A percentile compares a stretch with the other conserved stretches of the same genome.
phyloP scores from a whole-genome alignment of 495 filamentous ascomycete species.

The Pseudevernia furfuracea region DNA sequence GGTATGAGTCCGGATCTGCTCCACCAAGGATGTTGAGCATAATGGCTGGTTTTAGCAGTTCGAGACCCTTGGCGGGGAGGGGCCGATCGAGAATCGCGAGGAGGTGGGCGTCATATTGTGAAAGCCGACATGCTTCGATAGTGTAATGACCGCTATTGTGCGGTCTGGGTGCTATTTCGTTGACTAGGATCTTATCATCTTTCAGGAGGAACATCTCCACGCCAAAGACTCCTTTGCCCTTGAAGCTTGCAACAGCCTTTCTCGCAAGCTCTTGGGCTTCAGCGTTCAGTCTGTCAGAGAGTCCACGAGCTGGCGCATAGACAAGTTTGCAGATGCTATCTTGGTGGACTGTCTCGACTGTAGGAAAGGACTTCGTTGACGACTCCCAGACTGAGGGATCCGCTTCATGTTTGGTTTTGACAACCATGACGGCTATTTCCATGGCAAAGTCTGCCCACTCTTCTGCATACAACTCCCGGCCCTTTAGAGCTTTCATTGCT shows the following conservation, averaged over 20 bases:
- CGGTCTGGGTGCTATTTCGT: slow-evolving; percentile 90
- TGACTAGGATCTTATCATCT: slow-evolving; percentile 65
- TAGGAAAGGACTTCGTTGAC: slow-evolving; percentile 66
- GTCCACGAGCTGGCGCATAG: slow-evolving; percentile 70
- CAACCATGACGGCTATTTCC: slow-evolving; percentile 93
- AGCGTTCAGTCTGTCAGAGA: slow-evolving; percentile 50
- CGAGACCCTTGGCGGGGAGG: slow-evolving; percentile 52
- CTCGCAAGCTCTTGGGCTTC: slow-evolving; percentile 71
- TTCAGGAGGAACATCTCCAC: slow-evolving; percentile 94
- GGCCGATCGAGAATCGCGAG: slow-evolving; percentile 76
- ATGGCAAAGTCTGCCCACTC: slow-evolving; percentile 80
- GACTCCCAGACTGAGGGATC: slow-evolving; percentile 31
- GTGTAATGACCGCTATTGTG: slow-evolving; percentile 92
- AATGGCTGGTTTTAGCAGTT: slow-evolving; percentile 59
- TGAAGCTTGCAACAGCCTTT: slow-evolving; percentile 68
- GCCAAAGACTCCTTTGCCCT: slow-evolving; percentile 88
- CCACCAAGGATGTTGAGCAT: slow-evolving; percentile 98
- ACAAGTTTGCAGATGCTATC: slow-evolving; percentile 93
- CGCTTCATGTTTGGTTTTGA: slow-evolving; percentile 73
- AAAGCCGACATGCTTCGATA: slow-evolving; percentile 85
- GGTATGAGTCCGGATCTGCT: slow-evolving; percentile 57
- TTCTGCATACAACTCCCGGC: slow-evolving; percentile 77
- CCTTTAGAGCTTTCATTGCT: slow-evolving; percentile 61
- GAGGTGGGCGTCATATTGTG: slow-evolving; percentile 88
- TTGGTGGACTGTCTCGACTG: slow-evolving; percentile 94